Evolutionary conservation across 2,329 filamentous ascomycete genomes (phyloP).

Genomic region (Malbranchea cinnamomea): DNA sequence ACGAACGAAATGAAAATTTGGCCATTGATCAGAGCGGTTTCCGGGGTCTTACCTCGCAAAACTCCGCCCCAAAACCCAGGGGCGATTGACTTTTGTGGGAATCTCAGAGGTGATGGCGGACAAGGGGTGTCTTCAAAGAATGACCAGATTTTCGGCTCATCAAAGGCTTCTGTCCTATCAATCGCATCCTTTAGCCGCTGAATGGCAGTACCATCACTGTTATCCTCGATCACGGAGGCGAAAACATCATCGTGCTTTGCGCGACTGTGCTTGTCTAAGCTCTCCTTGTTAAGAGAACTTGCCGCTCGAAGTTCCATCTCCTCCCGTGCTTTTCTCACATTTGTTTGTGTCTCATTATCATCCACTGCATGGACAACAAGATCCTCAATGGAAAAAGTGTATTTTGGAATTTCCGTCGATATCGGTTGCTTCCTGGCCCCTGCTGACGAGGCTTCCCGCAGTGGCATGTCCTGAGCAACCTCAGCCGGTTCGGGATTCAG

Average conservation of each 20-base stretch:
- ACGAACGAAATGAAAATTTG: slow-evolving; percentile 1
- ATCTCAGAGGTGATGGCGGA: slow-evolving; percentile 14
- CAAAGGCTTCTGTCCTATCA: slow-evolving; percentile 44
- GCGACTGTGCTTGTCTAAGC: slow-evolving; percentile 5
- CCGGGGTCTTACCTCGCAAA: slow-evolving; percentile 21
- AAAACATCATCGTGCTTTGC: slow-evolving; percentile 26
- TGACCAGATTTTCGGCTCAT: slow-evolving; percentile 38
- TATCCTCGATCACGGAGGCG: slow-evolving; percentile 28
- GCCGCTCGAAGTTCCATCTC: slow-evolving; percentile 14
- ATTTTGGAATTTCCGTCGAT: slow-evolving; percentile 26
- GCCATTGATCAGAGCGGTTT: not conserved
- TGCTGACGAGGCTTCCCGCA: slow-evolving; percentile 9
- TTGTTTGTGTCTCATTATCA: slow-evolving; percentile 46
- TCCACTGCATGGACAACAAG: slow-evolving; percentile 45
- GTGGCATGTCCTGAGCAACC: slow-evolving; percentile 7
- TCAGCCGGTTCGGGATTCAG: slow-evolving; percentile 9
- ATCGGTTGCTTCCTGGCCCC: slow-evolving; percentile 9
- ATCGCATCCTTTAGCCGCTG: slow-evolving; percentile 42
- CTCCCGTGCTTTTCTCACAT: slow-evolving; percentile 24
- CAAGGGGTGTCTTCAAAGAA: slow-evolving; percentile 35
- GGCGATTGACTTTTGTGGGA: slow-evolving; percentile 21
- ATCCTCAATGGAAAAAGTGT: slow-evolving; percentile 49
- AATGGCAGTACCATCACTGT: slow-evolving; percentile 28
- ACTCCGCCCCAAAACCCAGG: slow-evolving; percentile 17
- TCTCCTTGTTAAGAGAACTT: slow-evolving; percentile 4